Evolutionary conservation across 768 basidiomycete genomes (phyloP), one percentile per base, ranked within the genome.

Genomic region (Amanita pallidorosea): DNA sequence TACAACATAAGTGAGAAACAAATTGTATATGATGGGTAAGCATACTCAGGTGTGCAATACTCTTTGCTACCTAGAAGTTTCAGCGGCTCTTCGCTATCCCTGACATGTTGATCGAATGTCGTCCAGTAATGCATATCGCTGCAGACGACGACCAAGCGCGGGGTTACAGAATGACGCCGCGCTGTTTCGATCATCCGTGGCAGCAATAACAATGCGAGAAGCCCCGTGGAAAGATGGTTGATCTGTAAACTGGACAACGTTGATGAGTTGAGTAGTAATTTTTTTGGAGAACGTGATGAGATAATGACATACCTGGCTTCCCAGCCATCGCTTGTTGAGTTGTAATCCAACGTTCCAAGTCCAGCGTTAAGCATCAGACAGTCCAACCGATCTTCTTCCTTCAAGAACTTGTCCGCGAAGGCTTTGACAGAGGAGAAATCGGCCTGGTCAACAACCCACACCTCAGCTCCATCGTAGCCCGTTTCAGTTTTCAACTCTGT

Each of bases 281-380:
- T 29, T 5, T 9, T 2, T 4, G 3, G n/a, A 40, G 4, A 2
- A 25, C 11, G 22, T 2, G 5, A 18, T 22, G 18, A 40, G 13
- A 37, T 49, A 8, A 42, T 3, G 9, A 57, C 66, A 4, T 45
- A 76, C 77, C 54, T 60, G 9, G 59, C 45, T 52, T 79, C 77
- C 73, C 72, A 79, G 6, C 72, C 76, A 57, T 78, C 70, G 0
- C 47, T 33, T 0, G 70, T 72, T 7, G 55, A 42, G 5, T 58
- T 34, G 29, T 65, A 67, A 7, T n/a, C 45, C 2, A 0, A 1
- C 0, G 46, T 18, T 2, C 43, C 33, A 2, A 69, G 48, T 0
- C 54, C 73, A 0, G 76, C 73, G 25, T 77, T 77, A 58, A 69
- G 66, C 9, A 76, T 63, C 1, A 79, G 58, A 20, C 74, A 65